Percentiles rank a stretch among this genome's conserved stretches.
phyloP scores from a whole-genome alignment of 2,329 filamentous ascomycete species.

The Elsinoe ampelina region DNA sequence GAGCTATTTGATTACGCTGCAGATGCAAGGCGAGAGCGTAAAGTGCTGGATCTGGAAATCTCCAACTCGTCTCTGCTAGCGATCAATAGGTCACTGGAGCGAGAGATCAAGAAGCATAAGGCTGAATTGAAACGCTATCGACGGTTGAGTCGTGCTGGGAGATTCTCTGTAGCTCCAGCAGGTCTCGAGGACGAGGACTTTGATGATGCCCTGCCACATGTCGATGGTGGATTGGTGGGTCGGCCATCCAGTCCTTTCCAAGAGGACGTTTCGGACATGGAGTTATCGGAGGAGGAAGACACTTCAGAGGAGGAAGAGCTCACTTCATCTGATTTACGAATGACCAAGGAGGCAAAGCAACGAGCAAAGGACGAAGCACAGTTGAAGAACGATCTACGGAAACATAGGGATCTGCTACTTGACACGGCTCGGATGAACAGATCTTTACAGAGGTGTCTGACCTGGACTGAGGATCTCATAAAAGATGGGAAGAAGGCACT shows the following conservation, averaged over 20 bases:
- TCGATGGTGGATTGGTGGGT: slow-evolving; percentile 25
- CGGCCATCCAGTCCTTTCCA: slow-evolving; percentile 19
- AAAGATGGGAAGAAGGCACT: slow-evolving; percentile 80
- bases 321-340: slow-evolving; percentile 30
- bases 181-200: slow-evolving; percentile 26
- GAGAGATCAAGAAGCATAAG: slow-evolving; percentile 84
- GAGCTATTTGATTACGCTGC: slow-evolving; percentile 66
- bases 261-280: slow-evolving; percentile 13
- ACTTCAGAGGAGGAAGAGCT: slow-evolving; percentile 28
- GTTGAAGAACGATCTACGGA: slow-evolving; percentile 73
- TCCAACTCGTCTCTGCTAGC: slow-evolving; percentile 90
- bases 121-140: slow-evolving; percentile 77
- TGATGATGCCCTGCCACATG: slow-evolving; percentile 29
- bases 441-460: slow-evolving; percentile 79
- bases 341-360: slow-evolving; percentile 40
- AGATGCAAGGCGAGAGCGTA: slow-evolving; percentile 84
- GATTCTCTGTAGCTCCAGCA: slow-evolving; percentile 50
- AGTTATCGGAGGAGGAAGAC: slow-evolving; percentile 13
- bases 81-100: slow-evolving; percentile 87
- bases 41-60: slow-evolving; percentile 92
- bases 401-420: slow-evolving; percentile 78
- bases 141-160: slow-evolving; percentile 73
- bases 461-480: slow-evolving; percentile 85
- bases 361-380: slow-evolving; percentile 71
- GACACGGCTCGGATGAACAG: slow-evolving; percentile 95